These are phyloP conservation scores for Daldinia concentrica DNA, from an alignment of 495 filamentous ascomycete genomes.

Conservation along the genomic window DNA sequence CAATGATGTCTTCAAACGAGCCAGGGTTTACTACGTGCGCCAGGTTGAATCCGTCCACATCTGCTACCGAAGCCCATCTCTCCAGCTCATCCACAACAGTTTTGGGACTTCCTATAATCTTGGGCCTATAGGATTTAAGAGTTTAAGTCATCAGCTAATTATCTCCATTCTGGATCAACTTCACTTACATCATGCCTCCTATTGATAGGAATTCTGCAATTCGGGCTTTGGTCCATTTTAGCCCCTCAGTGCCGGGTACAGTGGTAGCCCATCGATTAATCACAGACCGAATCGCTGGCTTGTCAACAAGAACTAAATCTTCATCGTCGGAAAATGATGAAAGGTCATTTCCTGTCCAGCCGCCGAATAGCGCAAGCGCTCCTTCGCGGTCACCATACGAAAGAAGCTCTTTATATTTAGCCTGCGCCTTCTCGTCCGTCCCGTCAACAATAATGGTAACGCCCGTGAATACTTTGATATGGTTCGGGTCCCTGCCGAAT, in stretches of 20 bases:
- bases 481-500: slow-evolving; percentile 56
- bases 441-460: slow-evolving; percentile 61
- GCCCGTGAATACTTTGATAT: slow-evolving; percentile 64
- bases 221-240: slow-evolving; percentile 64
- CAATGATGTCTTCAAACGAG: slow-evolving; percentile 48
- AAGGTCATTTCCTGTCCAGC: slow-evolving; percentile 66
- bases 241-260: slow-evolving; percentile 45
- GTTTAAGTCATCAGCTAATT: not conserved
- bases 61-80: slow-evolving; percentile 63
- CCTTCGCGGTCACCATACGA: slow-evolving; percentile 63
- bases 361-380: slow-evolving; percentile 65
- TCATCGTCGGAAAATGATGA: slow-evolving; percentile 63
- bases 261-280: slow-evolving; percentile 49
- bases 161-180: not conserved
- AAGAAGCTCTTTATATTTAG: slow-evolving; percentile 61
- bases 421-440: slow-evolving; percentile 63
- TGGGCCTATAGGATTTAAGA: slow-evolving; percentile 43
- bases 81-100: slow-evolving; percentile 66
- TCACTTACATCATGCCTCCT: slow-evolving; percentile 54
- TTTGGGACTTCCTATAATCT: slow-evolving; percentile 59
- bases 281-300: slow-evolving; percentile 61
- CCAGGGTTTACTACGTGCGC: slow-evolving; percentile 45
- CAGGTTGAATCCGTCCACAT: slow-evolving; percentile 53
- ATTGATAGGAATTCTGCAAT: slow-evolving; percentile 63
- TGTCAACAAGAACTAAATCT: slow-evolving; percentile 62